Percentiles rank a stretch among this genome's conserved stretches.
Evolutionary conservation across 495 filamentous ascomycete genomes (phyloP).

Genomic region (Penicillium argentinense): DNA sequence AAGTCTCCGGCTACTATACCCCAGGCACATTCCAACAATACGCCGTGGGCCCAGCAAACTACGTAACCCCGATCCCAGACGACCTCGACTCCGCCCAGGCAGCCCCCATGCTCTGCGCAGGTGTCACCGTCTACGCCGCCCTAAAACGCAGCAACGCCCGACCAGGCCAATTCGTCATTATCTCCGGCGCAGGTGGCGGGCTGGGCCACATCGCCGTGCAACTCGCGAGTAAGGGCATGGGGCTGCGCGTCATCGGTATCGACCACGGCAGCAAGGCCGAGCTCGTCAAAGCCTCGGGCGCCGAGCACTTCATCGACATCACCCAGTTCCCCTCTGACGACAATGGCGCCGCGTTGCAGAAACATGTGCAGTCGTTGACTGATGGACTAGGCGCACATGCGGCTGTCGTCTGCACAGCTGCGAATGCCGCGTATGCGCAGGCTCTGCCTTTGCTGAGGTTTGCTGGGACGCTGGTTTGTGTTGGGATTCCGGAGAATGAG

Average conservation of each 20-base stretch:
- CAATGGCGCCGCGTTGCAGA: constrained; percentile 43
- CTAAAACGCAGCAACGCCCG: constrained; percentile 58
- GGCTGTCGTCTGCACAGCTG: constrained; percentile 63
- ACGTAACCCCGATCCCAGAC: constrained; percentile 71
- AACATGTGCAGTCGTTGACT: constrained; percentile 58
- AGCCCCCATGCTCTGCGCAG: constrained; percentile 65
- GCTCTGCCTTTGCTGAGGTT: constrained; percentile 59
- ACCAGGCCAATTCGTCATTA: constrained; percentile 63
- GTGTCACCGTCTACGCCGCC: constrained; percentile 58
- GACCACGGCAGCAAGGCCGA: constrained; percentile 64
- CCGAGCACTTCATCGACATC: constrained; percentile 68
- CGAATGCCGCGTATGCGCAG: constrained; percentile 64
- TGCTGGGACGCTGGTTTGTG: constrained; percentile 63
- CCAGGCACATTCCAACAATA: constrained; percentile 77
- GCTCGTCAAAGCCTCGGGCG: constrained; percentile 59
- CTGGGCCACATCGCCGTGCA: constrained; percentile 68
- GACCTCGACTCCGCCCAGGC: constrained; percentile 55
- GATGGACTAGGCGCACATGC: constrained; percentile 64
- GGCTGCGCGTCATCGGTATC: constrained; percentile 66
- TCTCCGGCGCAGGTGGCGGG: constrained; percentile 68
- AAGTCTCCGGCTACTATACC: constrained; percentile 54
- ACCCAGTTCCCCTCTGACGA: constrained; percentile 55
- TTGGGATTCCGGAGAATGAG: constrained; percentile 66
- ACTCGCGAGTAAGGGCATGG: constrained; percentile 62
- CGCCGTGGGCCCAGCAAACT: constrained; percentile 60